A percentile compares a stretch with the other conserved stretches of the same genome.
Evolutionary conservation across 208 protist genomes (phyloP).

Genomic region (Acanthamoeba healyi): DNA sequence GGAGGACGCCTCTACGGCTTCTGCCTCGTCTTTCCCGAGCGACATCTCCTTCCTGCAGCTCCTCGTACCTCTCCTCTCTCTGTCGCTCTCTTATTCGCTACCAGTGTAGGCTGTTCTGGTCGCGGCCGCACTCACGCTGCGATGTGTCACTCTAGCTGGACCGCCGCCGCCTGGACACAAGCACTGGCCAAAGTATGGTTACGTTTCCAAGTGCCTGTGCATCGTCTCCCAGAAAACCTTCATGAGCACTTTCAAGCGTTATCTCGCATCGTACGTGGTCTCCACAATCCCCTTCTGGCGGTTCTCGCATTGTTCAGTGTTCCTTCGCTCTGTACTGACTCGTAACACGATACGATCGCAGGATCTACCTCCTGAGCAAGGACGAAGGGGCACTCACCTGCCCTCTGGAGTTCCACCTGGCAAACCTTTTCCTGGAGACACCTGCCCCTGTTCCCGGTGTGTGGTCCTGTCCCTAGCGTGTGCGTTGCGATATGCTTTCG

Average conservation of each 20-base stretch:
- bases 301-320: background rate
- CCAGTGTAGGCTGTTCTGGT: too few relatives aligned
- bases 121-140: too few relatives aligned
- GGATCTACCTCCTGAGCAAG: conserved; percentile 11
- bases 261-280: conserved; percentile 4
- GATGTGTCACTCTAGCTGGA: background rate
- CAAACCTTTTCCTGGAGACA: conserved; percentile 33
- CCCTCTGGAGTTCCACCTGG: conserved; percentile 1
- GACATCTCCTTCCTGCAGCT: background rate
- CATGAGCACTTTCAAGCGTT: conserved; percentile 10
- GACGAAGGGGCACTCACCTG: background rate
- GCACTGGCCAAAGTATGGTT: conserved; percentile 43
- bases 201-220: conserved; percentile 49
- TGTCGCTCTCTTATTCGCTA: background rate
- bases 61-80: background rate
- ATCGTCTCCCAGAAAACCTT: conserved; percentile 34
- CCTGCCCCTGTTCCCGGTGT: background rate
- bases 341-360: background rate
- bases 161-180: background rate
- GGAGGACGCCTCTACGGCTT: conserved; percentile 46
- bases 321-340: background rate
- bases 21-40: conserved; percentile 45
- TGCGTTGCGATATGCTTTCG: background rate
- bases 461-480: background rate
- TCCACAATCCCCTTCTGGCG: background rate